phyloP scores from a whole-genome alignment of 768 basidiomycete genomes.

The Heimioporus sp. region DNA sequence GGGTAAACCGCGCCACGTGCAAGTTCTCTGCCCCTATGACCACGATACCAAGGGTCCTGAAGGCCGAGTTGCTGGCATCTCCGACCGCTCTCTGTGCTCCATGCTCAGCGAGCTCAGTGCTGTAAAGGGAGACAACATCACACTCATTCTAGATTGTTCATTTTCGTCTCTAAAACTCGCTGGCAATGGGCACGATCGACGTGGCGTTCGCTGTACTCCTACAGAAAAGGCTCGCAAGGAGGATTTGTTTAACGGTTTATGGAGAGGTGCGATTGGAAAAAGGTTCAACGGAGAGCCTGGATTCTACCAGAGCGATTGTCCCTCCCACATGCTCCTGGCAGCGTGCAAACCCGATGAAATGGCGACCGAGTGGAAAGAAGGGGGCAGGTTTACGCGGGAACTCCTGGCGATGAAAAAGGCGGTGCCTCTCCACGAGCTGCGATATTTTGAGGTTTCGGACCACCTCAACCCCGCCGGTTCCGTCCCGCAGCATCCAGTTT shows the following conservation, averaged over 20 bases:
- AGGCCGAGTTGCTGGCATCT: conserved; percentile 58
- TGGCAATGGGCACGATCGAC: conserved; percentile 42
- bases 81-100: conserved; percentile 62
- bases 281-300: conserved; percentile 37
- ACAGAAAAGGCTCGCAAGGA: conserved; percentile 51
- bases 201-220: conserved; percentile 57
- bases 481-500: conserved; percentile 44
- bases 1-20: conserved; percentile 40
- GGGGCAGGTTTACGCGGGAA: conserved; percentile 59
- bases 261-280: conserved; percentile 45
- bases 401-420: conserved; percentile 47
- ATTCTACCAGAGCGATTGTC: conserved; percentile 41
- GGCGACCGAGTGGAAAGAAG: conserved; percentile 60
- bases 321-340: conserved; percentile 53
- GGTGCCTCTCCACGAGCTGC: conserved; percentile 51
- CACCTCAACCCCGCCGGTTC: conserved; percentile 39
- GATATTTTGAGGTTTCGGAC: conserved; percentile 48
- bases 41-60: conserved; percentile 49
- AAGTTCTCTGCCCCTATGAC: conserved; percentile 67
- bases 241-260: conserved; percentile 55
- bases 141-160: conserved; percentile 64
- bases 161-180: conserved; percentile 46
- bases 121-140: conserved; percentile 68
- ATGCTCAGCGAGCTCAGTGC: conserved; percentile 56
- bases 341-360: conserved; percentile 55